Conservation (phyloP, 1,284 basidiomycete genomes). For the Waitea zeae region DNA sequence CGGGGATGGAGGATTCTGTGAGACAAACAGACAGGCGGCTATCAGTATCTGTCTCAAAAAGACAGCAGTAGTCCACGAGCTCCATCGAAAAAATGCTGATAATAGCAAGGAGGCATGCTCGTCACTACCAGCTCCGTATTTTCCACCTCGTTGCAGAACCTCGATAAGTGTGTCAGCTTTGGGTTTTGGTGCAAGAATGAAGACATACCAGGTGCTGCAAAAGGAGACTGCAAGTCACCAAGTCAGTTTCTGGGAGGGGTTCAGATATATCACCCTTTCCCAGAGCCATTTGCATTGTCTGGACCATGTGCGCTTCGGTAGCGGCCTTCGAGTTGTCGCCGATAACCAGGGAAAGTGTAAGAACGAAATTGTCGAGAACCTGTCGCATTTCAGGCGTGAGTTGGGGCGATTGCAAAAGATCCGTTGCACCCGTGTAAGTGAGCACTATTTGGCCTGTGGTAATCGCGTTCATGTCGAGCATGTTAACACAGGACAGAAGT, state of each 20-base stretch:
- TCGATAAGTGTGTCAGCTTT: constrained; percentile 11
- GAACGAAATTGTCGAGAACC: constrained; percentile 37
- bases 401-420: constrained; percentile 7
- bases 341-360: constrained; percentile 39
- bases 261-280: constrained; percentile 38
- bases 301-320: constrained; percentile 49
- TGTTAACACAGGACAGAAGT: constrained; percentile 29
- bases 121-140: constrained; percentile 45
- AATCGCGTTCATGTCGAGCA: constrained; percentile 34
- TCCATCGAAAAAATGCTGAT: constrained; percentile 40
- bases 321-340: constrained; percentile 52
- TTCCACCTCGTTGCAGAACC: constrained; percentile 37
- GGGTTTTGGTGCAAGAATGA: not conserved
- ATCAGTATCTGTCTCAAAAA: constrained; percentile 55
- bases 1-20: constrained; percentile 23
- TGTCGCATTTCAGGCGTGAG: constrained; percentile 32
- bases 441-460: too few species aligned
- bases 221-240: constrained; percentile 40
- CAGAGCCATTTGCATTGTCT: constrained; percentile 35
- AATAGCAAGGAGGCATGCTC: constrained; percentile 35
- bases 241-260: constrained; percentile 42
- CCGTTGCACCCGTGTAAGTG: not conserved
- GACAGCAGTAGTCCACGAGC: constrained; percentile 42
- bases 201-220: constrained; percentile 37
- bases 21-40: constrained; percentile 39